Evolutionary conservation across 495 filamentous ascomycete genomes (phyloP).

Genomic region (Parachaetomium inaequale): DNA sequence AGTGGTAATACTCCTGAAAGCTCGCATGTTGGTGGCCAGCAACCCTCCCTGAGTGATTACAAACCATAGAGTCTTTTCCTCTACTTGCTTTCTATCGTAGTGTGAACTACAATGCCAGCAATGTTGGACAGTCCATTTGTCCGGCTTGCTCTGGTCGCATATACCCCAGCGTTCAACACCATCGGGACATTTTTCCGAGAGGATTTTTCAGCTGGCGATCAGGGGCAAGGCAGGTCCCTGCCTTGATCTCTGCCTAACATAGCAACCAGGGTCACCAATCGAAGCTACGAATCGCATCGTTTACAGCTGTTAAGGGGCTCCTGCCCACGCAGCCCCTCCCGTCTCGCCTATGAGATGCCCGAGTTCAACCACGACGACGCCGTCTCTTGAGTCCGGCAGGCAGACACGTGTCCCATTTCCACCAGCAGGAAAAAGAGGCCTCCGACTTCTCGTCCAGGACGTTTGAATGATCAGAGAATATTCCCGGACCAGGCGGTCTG

Average conservation of each 20-base stretch:
- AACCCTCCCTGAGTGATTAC: no score
- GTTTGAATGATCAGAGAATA: background rate
- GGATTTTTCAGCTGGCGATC: no score
- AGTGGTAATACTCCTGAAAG: no score
- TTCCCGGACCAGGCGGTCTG: background rate
- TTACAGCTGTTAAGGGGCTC: background rate
- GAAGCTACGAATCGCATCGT: background rate
- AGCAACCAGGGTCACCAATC: background rate
- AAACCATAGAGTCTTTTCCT: no score
- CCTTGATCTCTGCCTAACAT: background rate
- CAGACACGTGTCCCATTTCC: conserved; percentile 3
- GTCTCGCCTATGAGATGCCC: background rate
- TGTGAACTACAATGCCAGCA: no score
- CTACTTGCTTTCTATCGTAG: no score
- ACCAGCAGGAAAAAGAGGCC: background rate
- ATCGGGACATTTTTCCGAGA: no score
- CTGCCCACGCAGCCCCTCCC: background rate
- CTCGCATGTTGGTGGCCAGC: no score
- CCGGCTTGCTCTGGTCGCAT: no score
- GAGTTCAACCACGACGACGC: background rate
- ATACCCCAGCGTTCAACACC: no score
- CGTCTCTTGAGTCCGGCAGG: background rate
- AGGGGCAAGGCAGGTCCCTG: background rate
- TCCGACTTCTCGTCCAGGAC: background rate
- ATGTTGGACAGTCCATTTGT: no score